Evolutionary conservation across 2,329 filamentous ascomycete genomes (phyloP), one percentile per base, ranked within the genome.

Genomic region (Penicillium sp.): DNA sequence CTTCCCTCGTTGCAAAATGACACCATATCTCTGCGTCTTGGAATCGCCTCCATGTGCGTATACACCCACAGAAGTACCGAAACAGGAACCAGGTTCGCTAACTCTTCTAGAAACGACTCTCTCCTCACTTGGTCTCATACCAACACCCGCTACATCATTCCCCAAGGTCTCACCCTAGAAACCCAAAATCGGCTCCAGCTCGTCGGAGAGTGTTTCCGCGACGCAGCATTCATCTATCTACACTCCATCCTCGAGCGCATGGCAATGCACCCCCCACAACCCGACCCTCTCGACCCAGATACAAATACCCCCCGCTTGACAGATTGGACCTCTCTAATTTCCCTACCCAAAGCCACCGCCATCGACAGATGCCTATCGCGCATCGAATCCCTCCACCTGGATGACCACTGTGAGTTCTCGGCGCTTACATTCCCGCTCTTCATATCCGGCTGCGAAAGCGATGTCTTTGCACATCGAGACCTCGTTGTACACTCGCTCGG

Each of bases 361-460:
- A 37, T 72, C 7, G 58, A 61, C 13, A 54, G 60, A 21, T 66
- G 68, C 20, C 56, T 72, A 4, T 15, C 42, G 4, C 58, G 66
- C 8, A 52, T 73, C 4, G 53, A 56, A 33, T 54, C 57, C 0
- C 60, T 62, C 9, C 62, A 67, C 4, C 60, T 71, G 4, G 68
- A 70, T 21, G 58, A 62, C 13, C 64, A 71, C 33, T 70, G 67
- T 54, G 70, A 73, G 43, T 72, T 64, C 30, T 73, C 70, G 1
- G 70, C 68, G 2, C 64, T 73, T 2, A 71, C 70, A 3, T 73
- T 72, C 46, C 70, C 70, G 15, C 53, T 73, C 1, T 72, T 72
- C 42, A 72, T 73, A 5, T 61, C 64, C 0, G 70, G 70, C 1
- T 70, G 68, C 33, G 70, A 71, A 26, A 67, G 59, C 36, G 56